Evolutionary conservation across 2,329 filamentous ascomycete species (phyloP), one percentile per base, ranked within the genome.

Genomic region (Monosporascus sp.): DNA sequence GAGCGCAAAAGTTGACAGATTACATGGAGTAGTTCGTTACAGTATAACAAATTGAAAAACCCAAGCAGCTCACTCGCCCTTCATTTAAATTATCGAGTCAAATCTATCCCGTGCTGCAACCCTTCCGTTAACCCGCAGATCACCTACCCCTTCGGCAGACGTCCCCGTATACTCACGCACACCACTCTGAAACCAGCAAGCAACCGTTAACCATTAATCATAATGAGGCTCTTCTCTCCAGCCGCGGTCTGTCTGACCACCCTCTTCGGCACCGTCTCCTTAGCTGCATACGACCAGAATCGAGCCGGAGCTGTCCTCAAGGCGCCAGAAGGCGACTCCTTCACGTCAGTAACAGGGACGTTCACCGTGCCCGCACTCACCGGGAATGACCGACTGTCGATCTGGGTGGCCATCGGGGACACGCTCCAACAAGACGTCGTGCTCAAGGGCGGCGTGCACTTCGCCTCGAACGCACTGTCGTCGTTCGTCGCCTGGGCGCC

Each of bases 401-500:
- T 58, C 41, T 58, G 56, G 56, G 56, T 58, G 6, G 53, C 56
- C 1, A 56, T 58, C 17, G 56, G 56, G 26, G 56, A 58, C 48
- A 58, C 56, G 14, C 50, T 58, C 8, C 20, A 56, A 9, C 56
- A 58, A 31, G 56, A 58, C 37, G 34, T 56, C 3, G 54, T 58
- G 26, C 53, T 58, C n/a, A 58, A 58, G 37, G 56, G 56, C 1
- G 56, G 56, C n/a, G 49, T 56, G 14, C 55, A 48, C 14, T 58
- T 53, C 49, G 50, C 53, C 5, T 52, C 48, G 37, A 54, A 49
- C 24, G 17, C 11, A 22, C 34, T 56, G 5, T 52, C 54, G 3
- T 48, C 51, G 7, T 58, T 58, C 54, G 49, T 27, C 20, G 49
- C 51, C 6, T 58, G 53, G 53, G 52, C 44, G 16, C 55, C 55